Conservation (phyloP, 2,329 filamentous ascomycete species). For the Fusarium sp. region DNA sequence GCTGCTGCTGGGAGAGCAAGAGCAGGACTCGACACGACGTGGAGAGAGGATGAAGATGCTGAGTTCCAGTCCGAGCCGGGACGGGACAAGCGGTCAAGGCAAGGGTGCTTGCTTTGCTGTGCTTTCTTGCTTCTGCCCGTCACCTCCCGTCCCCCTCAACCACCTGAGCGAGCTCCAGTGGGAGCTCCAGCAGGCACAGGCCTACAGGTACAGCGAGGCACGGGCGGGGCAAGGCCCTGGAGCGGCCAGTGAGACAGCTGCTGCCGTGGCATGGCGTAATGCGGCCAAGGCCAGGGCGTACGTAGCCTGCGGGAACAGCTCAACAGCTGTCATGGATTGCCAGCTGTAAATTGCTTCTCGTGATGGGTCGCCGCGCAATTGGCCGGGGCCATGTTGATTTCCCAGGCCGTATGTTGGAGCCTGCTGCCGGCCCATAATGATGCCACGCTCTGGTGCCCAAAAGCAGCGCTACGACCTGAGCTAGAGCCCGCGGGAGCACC, state of each 20-base stretch:
- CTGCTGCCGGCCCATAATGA: slow-evolving; percentile 22
- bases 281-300: neutral
- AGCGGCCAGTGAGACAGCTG: slow-evolving; percentile 2
- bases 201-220: neutral
- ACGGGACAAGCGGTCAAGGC: slow-evolving; percentile 34
- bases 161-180: slow-evolving; percentile 35
- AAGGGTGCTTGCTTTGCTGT: slow-evolving; percentile 11
- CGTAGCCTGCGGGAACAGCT: neutral
- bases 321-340: neutral
- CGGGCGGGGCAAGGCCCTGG: slow-evolving; percentile 13
- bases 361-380: slow-evolving; percentile 17
- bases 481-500: slow-evolving; percentile 4
- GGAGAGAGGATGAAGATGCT: slow-evolving; percentile 4
- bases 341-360: neutral
- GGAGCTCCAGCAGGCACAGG: slow-evolving; percentile 18
- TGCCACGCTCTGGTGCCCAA: slow-evolving; percentile 25
- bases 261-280: slow-evolving; percentile 11
- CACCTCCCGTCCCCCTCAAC: slow-evolving; percentile 17
- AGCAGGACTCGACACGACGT: neutral
- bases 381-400: slow-evolving; percentile 19
- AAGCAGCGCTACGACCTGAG: neutral
- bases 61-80: slow-evolving; percentile 5
- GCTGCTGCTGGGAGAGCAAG: neutral
- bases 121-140: neutral
- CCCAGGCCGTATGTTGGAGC: slow-evolving; percentile 18